Evolutionary conservation across 2,329 filamentous ascomycete species (phyloP).

Genomic region (Nothophaeocryptopus gaeumannii): DNA sequence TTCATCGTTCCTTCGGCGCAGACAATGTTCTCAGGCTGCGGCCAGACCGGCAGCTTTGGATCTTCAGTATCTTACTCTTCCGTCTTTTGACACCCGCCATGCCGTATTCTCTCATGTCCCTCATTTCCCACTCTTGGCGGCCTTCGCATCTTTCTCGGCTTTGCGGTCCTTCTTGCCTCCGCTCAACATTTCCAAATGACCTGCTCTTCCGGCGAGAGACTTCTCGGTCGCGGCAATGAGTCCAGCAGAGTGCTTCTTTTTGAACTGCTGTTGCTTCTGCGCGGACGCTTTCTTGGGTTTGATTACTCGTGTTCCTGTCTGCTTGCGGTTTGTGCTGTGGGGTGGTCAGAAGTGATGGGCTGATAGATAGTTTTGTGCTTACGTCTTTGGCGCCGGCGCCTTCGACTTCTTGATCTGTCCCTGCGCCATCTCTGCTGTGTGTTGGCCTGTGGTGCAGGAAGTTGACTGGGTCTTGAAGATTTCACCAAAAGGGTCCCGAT

Average conservation of each 20-base stretch:
- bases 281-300: slow-evolving; percentile 64
- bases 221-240: slow-evolving; percentile 66
- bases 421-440: slow-evolving; percentile 26
- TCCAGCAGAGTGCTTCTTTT: slow-evolving; percentile 64
- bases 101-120: too few species aligned
- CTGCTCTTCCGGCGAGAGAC: slow-evolving; percentile 63
- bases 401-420: slow-evolving; percentile 32
- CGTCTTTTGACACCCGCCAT: too few species aligned
- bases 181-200: slow-evolving; percentile 66
- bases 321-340: slow-evolving; percentile 32
- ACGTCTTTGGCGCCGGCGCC: slow-evolving; percentile 27
- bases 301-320: slow-evolving; percentile 57
- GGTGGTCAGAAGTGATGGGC: not conserved
- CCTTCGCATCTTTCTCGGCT: slow-evolving; percentile 22
- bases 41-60: too few species aligned
- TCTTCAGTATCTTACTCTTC: too few species aligned
- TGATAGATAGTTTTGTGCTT: slow-evolving; percentile 3
- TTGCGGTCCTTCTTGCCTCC: slow-evolving; percentile 62
- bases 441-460: too few species aligned
- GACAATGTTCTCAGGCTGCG: too few species aligned
- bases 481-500: too few species aligned
- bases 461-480: too few species aligned
- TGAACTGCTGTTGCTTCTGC: slow-evolving; percentile 60
- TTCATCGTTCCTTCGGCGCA: too few species aligned
- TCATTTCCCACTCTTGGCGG: not conserved